These are phyloP conservation scores for Aspergillus steynii DNA, from an alignment of 495 filamentous ascomycete species.

Conservation along the genomic window DNA sequence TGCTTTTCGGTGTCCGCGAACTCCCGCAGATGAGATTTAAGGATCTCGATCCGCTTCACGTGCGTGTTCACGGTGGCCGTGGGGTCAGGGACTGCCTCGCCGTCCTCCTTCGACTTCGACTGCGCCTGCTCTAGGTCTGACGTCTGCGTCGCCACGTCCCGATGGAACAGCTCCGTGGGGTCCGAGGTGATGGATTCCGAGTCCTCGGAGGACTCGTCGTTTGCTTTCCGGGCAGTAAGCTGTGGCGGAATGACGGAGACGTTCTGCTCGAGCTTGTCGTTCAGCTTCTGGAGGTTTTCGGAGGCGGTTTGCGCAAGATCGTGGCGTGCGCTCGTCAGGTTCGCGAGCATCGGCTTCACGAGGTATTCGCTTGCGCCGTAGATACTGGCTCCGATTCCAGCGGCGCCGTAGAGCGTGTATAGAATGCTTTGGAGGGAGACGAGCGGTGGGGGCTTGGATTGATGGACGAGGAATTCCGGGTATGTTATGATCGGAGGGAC, in stretches of 20 bases:
- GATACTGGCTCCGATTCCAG: constrained; percentile 65
- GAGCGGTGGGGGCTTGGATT: constrained; percentile 70
- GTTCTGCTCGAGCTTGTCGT: constrained; percentile 67
- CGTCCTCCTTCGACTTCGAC: constrained; percentile 16
- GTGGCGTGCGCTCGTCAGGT: constrained; percentile 74
- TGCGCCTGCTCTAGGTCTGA: constrained; percentile 30
- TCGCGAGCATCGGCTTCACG: constrained; percentile 78
- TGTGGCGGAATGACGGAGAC: constrained; percentile 64
- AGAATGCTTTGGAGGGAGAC: constrained; percentile 74
- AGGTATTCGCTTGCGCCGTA: constrained; percentile 83
- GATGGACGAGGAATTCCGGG: constrained; percentile 80
- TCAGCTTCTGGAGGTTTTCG: constrained; percentile 65
- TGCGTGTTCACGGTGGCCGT: constrained; percentile 35
- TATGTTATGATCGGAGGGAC: constrained; percentile 93
- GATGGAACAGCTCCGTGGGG: constrained; percentile 86
- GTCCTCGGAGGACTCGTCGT: constrained; percentile 32
- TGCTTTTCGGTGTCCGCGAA: constrained; percentile 50
- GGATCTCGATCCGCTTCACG: constrained; percentile 45
- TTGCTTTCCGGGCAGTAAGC: constrained; percentile 26
- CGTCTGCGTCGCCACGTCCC: constrained; percentile 83
- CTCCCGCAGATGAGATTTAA: constrained; percentile 54
- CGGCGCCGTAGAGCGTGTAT: constrained; percentile 75
- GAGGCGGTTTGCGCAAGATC: constrained; percentile 69
- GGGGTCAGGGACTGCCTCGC: constrained; percentile 22
- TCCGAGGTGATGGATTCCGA: constrained; percentile 54